Base-by-base conservation (phyloP, 495 filamentous ascomycete genomes). In the Recurvomyces mirabilis region DNA sequence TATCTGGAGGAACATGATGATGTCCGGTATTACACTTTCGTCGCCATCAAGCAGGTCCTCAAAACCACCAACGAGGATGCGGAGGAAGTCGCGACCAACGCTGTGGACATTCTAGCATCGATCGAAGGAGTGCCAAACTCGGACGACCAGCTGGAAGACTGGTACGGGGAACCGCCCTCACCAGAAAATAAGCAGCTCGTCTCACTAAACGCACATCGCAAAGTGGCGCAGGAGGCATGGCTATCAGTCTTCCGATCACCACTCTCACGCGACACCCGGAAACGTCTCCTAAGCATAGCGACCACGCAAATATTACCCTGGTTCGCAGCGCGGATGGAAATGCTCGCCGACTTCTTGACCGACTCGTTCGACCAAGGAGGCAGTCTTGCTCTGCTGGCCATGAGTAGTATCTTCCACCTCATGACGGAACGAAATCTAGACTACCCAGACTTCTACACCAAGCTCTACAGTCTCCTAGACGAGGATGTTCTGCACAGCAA, bases 311-410 rank as follows among this genome's bases (percentile, higher is more conserved):
- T 96, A 41, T 79, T 82, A 36, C 88, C 91, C 1, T 89, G 83
- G 82, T 94, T 96, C 63, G 3, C 51, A 11, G 72, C 63, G 25
- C 79, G 82, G 26, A 78, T 82, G 5, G 87, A 94, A 56, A 68
- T 89, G 6, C 71, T 99, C n/a, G 88, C 95, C 80, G 93, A 99
- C 66, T 96, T 96, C 64, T 65, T 99, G 28, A 94, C 87, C 1
- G 87, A 93, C 62, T 88, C 79, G 13, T 96, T 89, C 64, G 74
- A 94, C 52, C 61, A 74, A 14, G 88, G 93, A 38, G 91, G 91
- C 41, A 78, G 84, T 4, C 83, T 73, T 7, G 86, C 91, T 4
- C 74, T 96, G 3, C 72, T 94, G 19, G 87, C 93, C 2, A 71
- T 99, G 0, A 93, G 87, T 4, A 89, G 91, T 29, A 77, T 99